Evolutionary conservation across 106 monocot genomes (phyloP), one percentile per base, ranked within the genome.

Genomic region (Alisma plantagoaquatica): DNA sequence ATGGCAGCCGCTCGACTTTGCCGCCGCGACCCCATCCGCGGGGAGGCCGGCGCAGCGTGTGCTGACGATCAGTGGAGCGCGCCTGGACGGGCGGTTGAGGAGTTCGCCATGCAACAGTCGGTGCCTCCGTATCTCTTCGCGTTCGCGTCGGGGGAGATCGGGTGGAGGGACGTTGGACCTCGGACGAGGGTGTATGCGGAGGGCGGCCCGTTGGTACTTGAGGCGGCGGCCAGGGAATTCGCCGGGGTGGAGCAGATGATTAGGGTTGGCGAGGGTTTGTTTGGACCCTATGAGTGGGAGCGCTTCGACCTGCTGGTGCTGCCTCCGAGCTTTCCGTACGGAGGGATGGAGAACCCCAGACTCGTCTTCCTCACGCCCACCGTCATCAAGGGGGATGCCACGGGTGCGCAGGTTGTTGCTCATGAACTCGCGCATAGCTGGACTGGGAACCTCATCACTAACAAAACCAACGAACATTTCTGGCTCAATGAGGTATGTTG

Each of bases 351-450:
- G 80, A 96, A 96, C 57, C 94, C 94, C 1, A 63, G 72, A 51
- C 84, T 88, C 84, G 88, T 88, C 38, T 96, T 96, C 67, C 64
- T 96, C 15, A 96, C 94, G 0, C 94, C 94, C 8, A 84, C 81
- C 0, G 88, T 96, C 18, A 88, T 96, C 64, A 76, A 72, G 46
- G 94, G 94, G 28, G 88, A 96, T 41, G 88, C 60, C 2, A 66
- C 75, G 0, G 94, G 94, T n/a, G 88, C 87, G 2, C 94, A 88
- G 73, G 88, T 96, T 31, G 88, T 96, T 22, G 88, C 88, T 8
- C 94, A 96, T 41, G 94, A 96, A 65, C 94, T 96, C 27, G 94
- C 94, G 1, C 94, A 96, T 26, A 96, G 94, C 73, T 96, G 94
- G 94, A 96, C 88, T 0, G 94, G 94, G 22, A 96, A 96, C 59